phyloP scores from a whole-genome alignment of 1,284 basidiomycete genomes.

The Microbotryum silenes-acaulis region DNA sequence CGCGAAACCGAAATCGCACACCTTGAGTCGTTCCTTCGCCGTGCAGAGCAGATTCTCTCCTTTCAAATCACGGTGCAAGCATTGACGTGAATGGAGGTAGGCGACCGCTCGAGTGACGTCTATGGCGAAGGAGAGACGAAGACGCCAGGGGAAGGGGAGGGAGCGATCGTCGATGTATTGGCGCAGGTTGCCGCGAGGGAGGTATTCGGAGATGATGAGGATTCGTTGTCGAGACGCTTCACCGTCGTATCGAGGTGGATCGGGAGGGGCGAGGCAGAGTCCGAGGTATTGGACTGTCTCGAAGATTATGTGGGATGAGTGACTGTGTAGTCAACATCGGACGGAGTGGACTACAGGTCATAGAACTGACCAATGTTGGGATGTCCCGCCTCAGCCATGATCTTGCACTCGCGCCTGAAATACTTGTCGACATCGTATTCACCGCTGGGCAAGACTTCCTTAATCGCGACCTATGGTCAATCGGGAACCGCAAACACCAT shows the following conservation, averaged over 20 bases:
- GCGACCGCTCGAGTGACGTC: constrained; percentile 91
- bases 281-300: constrained; percentile 74
- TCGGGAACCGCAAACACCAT: no score
- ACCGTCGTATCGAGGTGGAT: constrained; percentile 33
- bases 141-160: constrained; percentile 72
- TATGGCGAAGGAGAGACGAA: constrained; percentile 85
- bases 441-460: constrained; percentile 34
- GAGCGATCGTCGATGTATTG: constrained; percentile 70
- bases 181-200: constrained; percentile 62
- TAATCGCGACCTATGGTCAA: constrained; percentile 18
- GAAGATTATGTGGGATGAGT: no score
- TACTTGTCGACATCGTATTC: constrained; percentile 67
- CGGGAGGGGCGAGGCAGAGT: constrained; percentile 73
- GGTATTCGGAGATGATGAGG: constrained; percentile 33
- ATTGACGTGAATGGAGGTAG: constrained; percentile 86
- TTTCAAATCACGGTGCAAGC: constrained; percentile 71
- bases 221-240: constrained; percentile 14
- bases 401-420: constrained; percentile 92
- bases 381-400: constrained; percentile 61
- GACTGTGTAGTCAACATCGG: no score
- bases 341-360: no score
- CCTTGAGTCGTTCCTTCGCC: constrained; percentile 83
- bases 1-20: constrained; percentile 77
- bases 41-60: constrained; percentile 95
- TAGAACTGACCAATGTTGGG: constrained; percentile 17